Conservation (phyloP, 257 asterid species). For the Linderniella brevidens region DNA sequence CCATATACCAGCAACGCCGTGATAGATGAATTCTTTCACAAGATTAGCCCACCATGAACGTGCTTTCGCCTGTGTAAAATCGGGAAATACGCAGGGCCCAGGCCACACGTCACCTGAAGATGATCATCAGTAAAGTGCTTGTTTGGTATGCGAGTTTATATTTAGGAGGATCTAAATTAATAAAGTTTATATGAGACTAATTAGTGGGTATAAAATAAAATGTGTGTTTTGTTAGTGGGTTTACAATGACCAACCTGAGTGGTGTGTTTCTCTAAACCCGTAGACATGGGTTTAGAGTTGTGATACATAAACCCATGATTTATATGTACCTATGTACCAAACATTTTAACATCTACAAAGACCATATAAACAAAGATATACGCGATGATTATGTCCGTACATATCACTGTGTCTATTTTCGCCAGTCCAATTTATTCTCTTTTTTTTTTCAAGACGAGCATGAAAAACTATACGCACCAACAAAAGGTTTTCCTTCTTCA, state of each 20-base stretch:
- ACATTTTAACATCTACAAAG: too few species aligned
- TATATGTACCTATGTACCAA: too few species aligned
- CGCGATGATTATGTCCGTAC: too few species aligned
- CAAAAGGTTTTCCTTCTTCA: conserved; percentile 57
- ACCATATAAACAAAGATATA: neutral
- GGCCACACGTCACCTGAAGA: conserved; percentile 94
- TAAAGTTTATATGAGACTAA: too few species aligned
- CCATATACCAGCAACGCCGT: conserved; percentile 99
- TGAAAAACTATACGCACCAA: conserved; percentile 29
- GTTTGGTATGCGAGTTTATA: too few species aligned
- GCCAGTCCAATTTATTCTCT: neutral
- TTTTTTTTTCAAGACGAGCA: conserved; percentile 1
- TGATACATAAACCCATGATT: too few species aligned
- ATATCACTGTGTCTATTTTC: neutral
- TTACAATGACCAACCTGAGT: too few species aligned
- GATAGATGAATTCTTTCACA: conserved; percentile 53
- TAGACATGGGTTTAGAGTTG: too few species aligned
- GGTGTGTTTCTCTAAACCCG: too few species aligned
- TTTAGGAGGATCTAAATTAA: too few species aligned
- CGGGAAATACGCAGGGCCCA: conserved; percentile 94
- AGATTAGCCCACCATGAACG: conserved; percentile 94
- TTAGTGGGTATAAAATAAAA: too few species aligned
- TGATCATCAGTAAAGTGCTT: conserved; percentile 11
- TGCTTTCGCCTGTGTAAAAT: conserved; percentile 59
- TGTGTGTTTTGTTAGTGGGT: too few species aligned